These are phyloP conservation scores for Aspergillus felis DNA, from an alignment of 2,329 filamentous ascomycete genomes.

Conservation along the genomic window DNA sequence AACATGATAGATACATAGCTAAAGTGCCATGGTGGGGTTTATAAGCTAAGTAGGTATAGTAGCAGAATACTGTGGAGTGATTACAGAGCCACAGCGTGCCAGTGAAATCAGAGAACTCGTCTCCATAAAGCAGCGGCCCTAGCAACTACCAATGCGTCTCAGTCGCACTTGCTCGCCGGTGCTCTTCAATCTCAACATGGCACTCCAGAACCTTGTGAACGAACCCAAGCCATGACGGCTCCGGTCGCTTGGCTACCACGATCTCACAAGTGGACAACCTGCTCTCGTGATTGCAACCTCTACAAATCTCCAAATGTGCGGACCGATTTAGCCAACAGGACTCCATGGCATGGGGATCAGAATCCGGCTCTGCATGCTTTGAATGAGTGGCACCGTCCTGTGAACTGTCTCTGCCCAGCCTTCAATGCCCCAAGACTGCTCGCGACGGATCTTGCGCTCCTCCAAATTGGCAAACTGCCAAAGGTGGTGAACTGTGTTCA, in stretches of 20 bases:
- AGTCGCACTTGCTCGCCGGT: neutral
- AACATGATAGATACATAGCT: neutral
- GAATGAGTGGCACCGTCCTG: constrained; percentile 96
- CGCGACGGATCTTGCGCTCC: constrained; percentile 81
- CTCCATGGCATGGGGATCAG: constrained; percentile 96
- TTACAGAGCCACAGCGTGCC: neutral
- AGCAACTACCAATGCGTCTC: neutral
- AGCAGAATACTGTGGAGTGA: neutral
- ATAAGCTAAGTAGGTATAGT: neutral
- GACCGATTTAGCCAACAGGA: constrained; percentile 64
- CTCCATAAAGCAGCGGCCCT: neutral
- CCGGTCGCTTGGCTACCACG: neutral
- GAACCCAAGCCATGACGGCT: neutral
- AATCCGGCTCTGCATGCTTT: constrained; percentile 92
- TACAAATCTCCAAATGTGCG: neutral
- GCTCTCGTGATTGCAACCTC: constrained; percentile 5
- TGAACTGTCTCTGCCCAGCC: constrained; percentile 98
- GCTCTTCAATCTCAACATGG: neutral
- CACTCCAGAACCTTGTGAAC: neutral
- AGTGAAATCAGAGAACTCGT: neutral
- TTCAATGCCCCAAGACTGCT: constrained; percentile 92
- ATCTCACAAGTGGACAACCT: neutral
- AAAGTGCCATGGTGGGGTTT: neutral
- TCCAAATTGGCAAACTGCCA: constrained; percentile 99
- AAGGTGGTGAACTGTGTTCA: constrained; percentile 96